Percentiles rank a stretch among this genome's conserved stretches.
These are phyloP conservation scores for Zarea fungicola DNA, from an alignment of 2,329 filamentous ascomycete genomes.

Conservation along the genomic window DNA sequence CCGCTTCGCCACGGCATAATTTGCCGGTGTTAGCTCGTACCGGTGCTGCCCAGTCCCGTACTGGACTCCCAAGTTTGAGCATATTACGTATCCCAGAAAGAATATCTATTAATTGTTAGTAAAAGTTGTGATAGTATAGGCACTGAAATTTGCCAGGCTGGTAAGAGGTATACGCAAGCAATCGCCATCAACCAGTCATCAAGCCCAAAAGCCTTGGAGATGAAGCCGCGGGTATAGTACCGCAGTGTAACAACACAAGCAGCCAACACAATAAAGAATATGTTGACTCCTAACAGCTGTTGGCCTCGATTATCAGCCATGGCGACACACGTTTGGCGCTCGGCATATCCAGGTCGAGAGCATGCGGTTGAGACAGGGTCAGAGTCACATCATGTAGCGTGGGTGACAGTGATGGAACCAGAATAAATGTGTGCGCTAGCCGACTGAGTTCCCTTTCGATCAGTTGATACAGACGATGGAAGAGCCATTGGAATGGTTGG, in stretches of 20 bases:
- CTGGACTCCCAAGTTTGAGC: conserved; percentile 26
- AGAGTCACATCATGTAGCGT: too few relatives aligned
- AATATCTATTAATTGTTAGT: conserved; percentile 17
- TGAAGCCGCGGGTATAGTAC: conserved; percentile 27
- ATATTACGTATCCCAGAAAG: conserved; percentile 23
- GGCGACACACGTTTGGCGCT: neutral
- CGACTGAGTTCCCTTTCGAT: too few relatives aligned
- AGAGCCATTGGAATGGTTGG: too few relatives aligned
- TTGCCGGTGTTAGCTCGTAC: conserved; percentile 20
- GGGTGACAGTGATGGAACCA: too few relatives aligned
- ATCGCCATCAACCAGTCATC: conserved; percentile 34
- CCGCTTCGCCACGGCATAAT: conserved; percentile 25
- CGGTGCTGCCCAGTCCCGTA: conserved; percentile 32
- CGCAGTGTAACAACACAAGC: conserved; percentile 24
- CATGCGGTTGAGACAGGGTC: too few relatives aligned
- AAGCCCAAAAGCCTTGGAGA: conserved; percentile 30
- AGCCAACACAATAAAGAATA: conserved; percentile 22
- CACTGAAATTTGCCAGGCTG: neutral
- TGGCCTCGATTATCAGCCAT: conserved; percentile 24
- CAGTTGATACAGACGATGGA: too few relatives aligned
- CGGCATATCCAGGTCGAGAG: neutral
- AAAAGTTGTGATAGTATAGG: neutral
- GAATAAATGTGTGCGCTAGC: too few relatives aligned
- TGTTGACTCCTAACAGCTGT: conserved; percentile 28
- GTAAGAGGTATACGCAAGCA: conserved; percentile 17